Base-by-base conservation (phyloP, 148 eudicot species). In the Vaccinium vitisidaea region DNA sequence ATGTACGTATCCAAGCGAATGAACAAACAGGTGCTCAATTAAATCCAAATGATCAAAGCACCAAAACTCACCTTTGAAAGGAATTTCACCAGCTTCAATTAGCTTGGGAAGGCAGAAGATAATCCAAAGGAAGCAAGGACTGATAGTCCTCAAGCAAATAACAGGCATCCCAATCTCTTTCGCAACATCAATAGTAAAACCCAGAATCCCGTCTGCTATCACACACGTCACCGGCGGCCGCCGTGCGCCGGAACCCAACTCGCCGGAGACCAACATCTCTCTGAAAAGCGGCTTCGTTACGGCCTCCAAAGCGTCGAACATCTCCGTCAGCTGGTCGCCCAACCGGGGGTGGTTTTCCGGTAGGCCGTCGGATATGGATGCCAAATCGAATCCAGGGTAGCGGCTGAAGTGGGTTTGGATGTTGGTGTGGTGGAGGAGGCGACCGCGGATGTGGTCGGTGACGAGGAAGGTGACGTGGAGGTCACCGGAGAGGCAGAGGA, bases 371-470 rank as follows among this genome's bases (percentile, higher is more conserved):
- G 84, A 43, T 1, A 83, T 74, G n/a, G 84, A 15, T 2, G 75
- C 70, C 32, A 83, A 14, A 0, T 49, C 54, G 70, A 83, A 83
- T 0, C 54, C 79, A 8, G 79, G 79, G 43, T 83, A 83, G 19
- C 1, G 54, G 3, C 6, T 7, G 70, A 83, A 74, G 8, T 11
- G 32, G n/a, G 27, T 8, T 3, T 54, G 80, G 14, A 83, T 23
- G 70, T 74, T n/a, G 53, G 79, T 74, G 79, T 73, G 55, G n/a
- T 69, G 80, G 30, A 54, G 84, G 84, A 74, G 84, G 14, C 84
- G 79, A 4, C 25, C 1, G 36, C 59, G 84, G 67, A n/a, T 39
- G 65, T 55, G 39, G 15, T 83, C 79, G 69, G 84, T 25, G 70
- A 53, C 53, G 70, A 83, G 69, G 69, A 83, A 74, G 39, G 84